Conservation (phyloP, 495 filamentous ascomycete genomes). For the Paragyromitra xinjiangensis region DNA sequence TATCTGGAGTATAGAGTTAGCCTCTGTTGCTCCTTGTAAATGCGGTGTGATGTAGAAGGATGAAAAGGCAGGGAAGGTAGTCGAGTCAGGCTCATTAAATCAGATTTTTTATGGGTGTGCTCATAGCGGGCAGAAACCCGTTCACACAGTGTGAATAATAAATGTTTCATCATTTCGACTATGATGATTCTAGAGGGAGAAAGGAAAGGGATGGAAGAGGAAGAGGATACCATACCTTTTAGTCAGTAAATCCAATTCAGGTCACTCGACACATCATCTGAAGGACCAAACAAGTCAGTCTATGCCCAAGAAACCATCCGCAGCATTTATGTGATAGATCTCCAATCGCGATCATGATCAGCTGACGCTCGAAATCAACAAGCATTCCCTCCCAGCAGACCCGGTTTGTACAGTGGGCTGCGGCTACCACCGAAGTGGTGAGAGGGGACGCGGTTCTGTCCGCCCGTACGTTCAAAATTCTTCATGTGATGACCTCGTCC, state of each 20-base stretch:
- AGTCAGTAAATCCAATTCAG: neutral
- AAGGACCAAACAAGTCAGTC: slow-evolving; percentile 37
- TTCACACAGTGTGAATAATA: slow-evolving; percentile 59
- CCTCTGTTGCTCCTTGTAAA: neutral
- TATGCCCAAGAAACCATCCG: neutral
- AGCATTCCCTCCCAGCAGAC: slow-evolving; percentile 52
- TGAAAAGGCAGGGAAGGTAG: neutral
- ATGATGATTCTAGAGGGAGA: neutral
- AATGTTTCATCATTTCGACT: slow-evolving; percentile 56
- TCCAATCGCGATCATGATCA: slow-evolving; percentile 45
- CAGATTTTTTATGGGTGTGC: slow-evolving; percentile 57
- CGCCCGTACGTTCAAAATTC: slow-evolving; percentile 60
- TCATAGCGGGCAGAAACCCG: slow-evolving; percentile 52
- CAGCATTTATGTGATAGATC: neutral
- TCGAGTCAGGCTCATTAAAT: slow-evolving; percentile 60
- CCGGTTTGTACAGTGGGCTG: slow-evolving; percentile 55
- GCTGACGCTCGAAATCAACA: slow-evolving; percentile 58
- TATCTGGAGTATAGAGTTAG: slow-evolving; percentile 17
- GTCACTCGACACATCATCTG: neutral
- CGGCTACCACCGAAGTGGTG: slow-evolving; percentile 55
- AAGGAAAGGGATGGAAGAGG: slow-evolving; percentile 1
- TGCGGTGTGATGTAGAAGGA: neutral
- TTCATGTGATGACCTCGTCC: slow-evolving; percentile 47
- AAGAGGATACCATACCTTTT: slow-evolving; percentile 29
- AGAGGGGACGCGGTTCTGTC: slow-evolving; percentile 55